phyloP scores from a whole-genome alignment of 345 rosid species.

The Odontarrhena argentea region DNA sequence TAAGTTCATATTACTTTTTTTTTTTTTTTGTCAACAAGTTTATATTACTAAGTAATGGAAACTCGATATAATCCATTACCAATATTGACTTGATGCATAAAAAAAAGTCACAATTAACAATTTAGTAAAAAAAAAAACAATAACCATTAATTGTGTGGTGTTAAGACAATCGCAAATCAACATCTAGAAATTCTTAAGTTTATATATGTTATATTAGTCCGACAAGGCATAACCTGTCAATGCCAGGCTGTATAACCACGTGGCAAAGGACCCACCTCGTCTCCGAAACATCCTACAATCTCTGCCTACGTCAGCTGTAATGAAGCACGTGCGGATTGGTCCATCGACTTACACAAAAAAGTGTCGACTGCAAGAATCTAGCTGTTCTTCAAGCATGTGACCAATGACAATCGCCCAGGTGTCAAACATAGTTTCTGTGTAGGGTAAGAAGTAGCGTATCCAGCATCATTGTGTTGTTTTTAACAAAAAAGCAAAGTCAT shows the following conservation, averaged over 20 bases:
- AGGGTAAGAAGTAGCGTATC: slow-evolving; percentile 28
- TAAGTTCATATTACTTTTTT: slow-evolving; percentile 5
- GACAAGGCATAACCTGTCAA: slow-evolving; percentile 32
- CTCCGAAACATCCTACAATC: slow-evolving; percentile 35
- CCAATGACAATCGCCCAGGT: slow-evolving; percentile 29
- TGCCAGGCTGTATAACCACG: slow-evolving; percentile 33
- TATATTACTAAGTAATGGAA: not conserved
- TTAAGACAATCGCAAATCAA: not conserved
- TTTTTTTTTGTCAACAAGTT: too few species aligned
- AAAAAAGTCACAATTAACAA: too few species aligned
- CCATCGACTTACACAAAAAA: slow-evolving; percentile 21
- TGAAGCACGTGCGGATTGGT: slow-evolving; percentile 32
- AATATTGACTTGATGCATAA: not conserved
- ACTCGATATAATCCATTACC: not conserved
- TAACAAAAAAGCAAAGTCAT: slow-evolving; percentile 16
- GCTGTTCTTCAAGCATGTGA: slow-evolving; percentile 26
- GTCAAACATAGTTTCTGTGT: slow-evolving; percentile 11
- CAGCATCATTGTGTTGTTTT: slow-evolving; percentile 30
- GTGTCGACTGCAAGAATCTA: slow-evolving; percentile 30
- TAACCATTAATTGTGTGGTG: not conserved
- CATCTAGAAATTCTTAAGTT: not conserved
- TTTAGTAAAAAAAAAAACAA: too few species aligned
- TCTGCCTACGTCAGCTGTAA: slow-evolving; percentile 34
- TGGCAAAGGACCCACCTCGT: slow-evolving; percentile 27
- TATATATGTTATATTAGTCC: slow-evolving; percentile 14